Conservation (phyloP, 2,329 filamentous ascomycete genomes). For the Colletotrichum costaricense region DNA sequence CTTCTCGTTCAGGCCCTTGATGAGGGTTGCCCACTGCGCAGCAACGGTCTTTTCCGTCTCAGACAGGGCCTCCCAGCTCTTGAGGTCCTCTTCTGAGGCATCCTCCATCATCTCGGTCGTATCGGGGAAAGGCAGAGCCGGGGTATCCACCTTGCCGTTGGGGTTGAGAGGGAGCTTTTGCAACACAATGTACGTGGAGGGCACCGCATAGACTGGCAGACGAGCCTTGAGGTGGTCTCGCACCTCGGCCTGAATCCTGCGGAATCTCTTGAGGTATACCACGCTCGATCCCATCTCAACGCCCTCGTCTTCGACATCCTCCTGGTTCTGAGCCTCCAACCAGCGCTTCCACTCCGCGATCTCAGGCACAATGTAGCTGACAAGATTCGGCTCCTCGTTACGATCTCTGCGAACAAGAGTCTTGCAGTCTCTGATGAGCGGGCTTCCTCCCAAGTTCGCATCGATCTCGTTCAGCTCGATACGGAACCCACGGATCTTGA, state of each 20-base stretch:
- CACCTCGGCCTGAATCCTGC: slow-evolving; percentile 60
- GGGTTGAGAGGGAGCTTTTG: slow-evolving; percentile 76
- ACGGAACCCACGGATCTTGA: slow-evolving; percentile 96
- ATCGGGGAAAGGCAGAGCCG: slow-evolving; percentile 79
- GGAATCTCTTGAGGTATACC: slow-evolving; percentile 58
- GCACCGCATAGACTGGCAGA: slow-evolving; percentile 68
- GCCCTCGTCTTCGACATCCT: slow-evolving; percentile 67
- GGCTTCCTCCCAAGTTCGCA: slow-evolving; percentile 79
- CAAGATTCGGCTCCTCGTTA: slow-evolving; percentile 85
- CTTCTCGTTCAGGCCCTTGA: slow-evolving; percentile 74
- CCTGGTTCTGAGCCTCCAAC: slow-evolving; percentile 65
- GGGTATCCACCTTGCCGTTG: slow-evolving; percentile 84
- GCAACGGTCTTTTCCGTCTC: slow-evolving; percentile 69
- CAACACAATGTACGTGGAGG: slow-evolving; percentile 47
- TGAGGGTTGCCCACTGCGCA: slow-evolving; percentile 77
- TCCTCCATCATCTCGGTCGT: slow-evolving; percentile 48
- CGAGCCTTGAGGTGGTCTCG: slow-evolving; percentile 77
- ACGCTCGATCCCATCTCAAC: slow-evolving; percentile 54
- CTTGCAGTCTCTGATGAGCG: slow-evolving; percentile 83
- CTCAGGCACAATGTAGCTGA: slow-evolving; percentile 89
- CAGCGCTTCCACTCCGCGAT: slow-evolving; percentile 77
- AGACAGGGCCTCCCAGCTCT: slow-evolving; percentile 60
- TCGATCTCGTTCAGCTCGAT: slow-evolving; percentile 97
- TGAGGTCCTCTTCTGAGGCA: slow-evolving; percentile 54
- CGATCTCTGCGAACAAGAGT: slow-evolving; percentile 87